Evolutionary conservation across 805 yeast species (phyloP).

Genomic region (Zygotorulaspora sp.): DNA sequence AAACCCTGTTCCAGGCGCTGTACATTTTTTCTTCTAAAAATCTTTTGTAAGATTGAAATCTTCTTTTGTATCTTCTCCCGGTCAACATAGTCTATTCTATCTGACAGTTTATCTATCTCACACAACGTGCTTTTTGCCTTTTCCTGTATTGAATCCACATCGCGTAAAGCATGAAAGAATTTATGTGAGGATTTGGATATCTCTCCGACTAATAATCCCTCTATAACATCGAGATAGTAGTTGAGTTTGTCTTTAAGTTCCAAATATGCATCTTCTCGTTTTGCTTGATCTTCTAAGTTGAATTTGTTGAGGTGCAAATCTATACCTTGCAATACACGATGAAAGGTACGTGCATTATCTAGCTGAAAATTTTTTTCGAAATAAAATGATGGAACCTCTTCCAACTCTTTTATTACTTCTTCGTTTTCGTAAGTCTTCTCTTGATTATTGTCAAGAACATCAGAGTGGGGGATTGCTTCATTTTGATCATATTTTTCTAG

Average conservation of each 20-base stretch:
- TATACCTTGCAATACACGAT: conserved; percentile 61
- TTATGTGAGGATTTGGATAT: conserved; percentile 80
- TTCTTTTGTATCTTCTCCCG: conserved; percentile 48
- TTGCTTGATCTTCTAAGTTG: conserved; percentile 29
- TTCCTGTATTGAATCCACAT: conserved; percentile 58
- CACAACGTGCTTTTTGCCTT: conserved; percentile 50
- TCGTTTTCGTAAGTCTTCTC: conserved; percentile 16
- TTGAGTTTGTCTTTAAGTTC: conserved; percentile 74
- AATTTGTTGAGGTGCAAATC: conserved; percentile 38
- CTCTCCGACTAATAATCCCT: conserved; percentile 71
- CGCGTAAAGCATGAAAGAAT: conserved; percentile 80
- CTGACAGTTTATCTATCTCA: conserved; percentile 44
- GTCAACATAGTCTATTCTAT: conserved; percentile 45
- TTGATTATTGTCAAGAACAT: neutral
- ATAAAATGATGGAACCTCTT: conserved; percentile 60
- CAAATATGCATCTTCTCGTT: conserved; percentile 45
- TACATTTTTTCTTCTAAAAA: conserved; percentile 54
- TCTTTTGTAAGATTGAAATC: conserved; percentile 44
- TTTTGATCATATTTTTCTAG: conserved; percentile 19
- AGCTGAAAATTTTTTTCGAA: conserved; percentile 65
- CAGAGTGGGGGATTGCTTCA: conserved; percentile 1
- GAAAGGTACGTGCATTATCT: conserved; percentile 84
- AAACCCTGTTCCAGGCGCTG: conserved; percentile 59
- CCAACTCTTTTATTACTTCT: conserved; percentile 21
- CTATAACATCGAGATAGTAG: conserved; percentile 79